Base-by-base conservation (phyloP, 192 early-diverging fungal genomes). In the Coemansia furcata region DNA sequence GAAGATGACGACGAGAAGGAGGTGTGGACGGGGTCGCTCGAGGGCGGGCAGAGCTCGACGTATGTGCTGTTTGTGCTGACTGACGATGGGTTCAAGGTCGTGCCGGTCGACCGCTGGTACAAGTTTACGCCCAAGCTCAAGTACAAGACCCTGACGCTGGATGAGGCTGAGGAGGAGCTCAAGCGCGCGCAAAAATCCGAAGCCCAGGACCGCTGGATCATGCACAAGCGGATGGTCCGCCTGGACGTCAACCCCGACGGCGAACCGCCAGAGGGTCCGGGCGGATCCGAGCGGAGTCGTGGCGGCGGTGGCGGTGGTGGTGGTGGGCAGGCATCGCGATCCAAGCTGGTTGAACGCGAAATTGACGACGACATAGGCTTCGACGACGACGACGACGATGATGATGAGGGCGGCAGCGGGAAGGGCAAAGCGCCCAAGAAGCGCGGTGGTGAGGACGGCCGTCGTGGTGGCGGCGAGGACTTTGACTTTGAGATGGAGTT, bases 401-500 rank as follows among this genome's bases (percentile, higher is more conserved):
- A 76, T 3, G 85, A 83, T 33, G 89, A 84, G 8, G 88, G 78
- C 55, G 76, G 61, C 4, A 64, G 8, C 4, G 32, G n/a, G 26
- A 29, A 40, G 8, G 47, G 77, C 32, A 64, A 30, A 21, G 38
- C 67, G 29, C 72, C 69, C 32, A 82, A 69, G 30, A 79, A 76
- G 60, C 40, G 66, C 35, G 54, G 30, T 39, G 54, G 64, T 46
- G 44, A 67, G 37, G 47, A 63, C 9, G 73, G 71, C 42, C 85
- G 83, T 67, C 82, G 86, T 62, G 81, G 77, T 6, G 90, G 86
- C 71, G 80, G 73, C 33, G 91, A 93, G 58, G 91, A 92, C 63
- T 73, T 91, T 55, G 90, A 90, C 70, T 93, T 87, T 74, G 92
- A 93, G 50, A 88, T 91, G 65, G 89, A 88, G 35, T 93, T 90